These are phyloP conservation scores for Polyporus arcularius DNA, from an alignment of 768 basidiomycete genomes.

Conservation along the genomic window DNA sequence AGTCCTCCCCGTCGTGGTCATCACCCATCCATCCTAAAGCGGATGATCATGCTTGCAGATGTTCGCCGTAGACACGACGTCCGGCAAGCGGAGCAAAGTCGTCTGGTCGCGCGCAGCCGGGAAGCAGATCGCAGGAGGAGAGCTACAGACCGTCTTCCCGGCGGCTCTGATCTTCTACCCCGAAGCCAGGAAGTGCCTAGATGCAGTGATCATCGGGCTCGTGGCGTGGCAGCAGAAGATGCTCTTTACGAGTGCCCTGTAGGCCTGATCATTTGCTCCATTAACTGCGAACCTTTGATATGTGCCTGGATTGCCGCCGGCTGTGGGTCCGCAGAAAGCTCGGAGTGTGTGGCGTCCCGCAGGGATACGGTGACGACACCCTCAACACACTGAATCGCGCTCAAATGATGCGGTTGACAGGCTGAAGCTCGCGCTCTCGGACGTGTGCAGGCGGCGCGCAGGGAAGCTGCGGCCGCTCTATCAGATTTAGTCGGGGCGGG, in stretches of 20 bases:
- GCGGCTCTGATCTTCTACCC: conserved; percentile 5
- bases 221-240: conserved; percentile 3
- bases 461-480: too few species aligned
- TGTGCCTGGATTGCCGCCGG: too few species aligned
- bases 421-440: too few species aligned
- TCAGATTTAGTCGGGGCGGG: too few species aligned
- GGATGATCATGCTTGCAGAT: background rate
- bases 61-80: background rate
- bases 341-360: too few species aligned
- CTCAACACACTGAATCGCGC: too few species aligned
- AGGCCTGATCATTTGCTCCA: too few species aligned
- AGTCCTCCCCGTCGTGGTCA: background rate
- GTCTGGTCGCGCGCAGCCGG: background rate
- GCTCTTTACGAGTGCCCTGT: background rate
- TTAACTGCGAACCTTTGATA: too few species aligned
- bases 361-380: too few species aligned
- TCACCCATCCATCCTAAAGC: background rate
- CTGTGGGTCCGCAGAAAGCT: too few species aligned
- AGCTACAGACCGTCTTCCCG: conserved; percentile 4
- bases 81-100: background rate
- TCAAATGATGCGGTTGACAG: too few species aligned
- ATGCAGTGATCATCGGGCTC: conserved; percentile 2
- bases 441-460: too few species aligned
- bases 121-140: background rate
- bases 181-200: conserved; percentile 1